Conservation (phyloP, 2,329 filamentous ascomycete genomes). For the Xylariales sp. region DNA sequence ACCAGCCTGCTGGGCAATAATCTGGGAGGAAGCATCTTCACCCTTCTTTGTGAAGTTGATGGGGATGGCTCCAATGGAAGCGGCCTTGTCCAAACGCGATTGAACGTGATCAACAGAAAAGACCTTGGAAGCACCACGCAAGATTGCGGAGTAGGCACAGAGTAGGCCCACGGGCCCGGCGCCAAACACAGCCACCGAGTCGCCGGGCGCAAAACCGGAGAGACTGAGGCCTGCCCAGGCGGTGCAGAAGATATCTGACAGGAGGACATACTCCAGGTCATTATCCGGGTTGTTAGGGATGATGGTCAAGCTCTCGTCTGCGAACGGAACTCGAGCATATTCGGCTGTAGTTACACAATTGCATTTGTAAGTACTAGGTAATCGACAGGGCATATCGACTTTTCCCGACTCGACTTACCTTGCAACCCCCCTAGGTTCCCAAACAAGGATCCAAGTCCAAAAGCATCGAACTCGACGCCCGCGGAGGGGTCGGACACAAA, state of each 20-base stretch:
- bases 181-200: conserved; percentile 19
- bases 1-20: conserved; percentile 38
- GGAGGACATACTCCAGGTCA: conserved; percentile 18
- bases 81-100: conserved; percentile 52
- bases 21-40: conserved; percentile 56
- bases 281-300: conserved; percentile 10
- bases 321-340: neutral
- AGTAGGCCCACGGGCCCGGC: conserved; percentile 20
- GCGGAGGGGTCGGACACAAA: conserved; percentile 23
- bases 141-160: conserved; percentile 40
- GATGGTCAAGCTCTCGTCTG: conserved; percentile 11
- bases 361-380: too few species aligned
- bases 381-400: too few species aligned
- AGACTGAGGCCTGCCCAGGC: conserved; percentile 31
- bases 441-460: too few species aligned
- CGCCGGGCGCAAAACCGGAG: conserved; percentile 32
- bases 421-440: too few species aligned
- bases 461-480: too few species aligned
- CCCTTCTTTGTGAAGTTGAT: conserved; percentile 59
- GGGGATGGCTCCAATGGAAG: conserved; percentile 57
- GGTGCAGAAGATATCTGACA: conserved; percentile 32
- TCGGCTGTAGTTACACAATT: neutral
- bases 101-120: conserved; percentile 60
- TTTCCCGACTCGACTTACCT: too few species aligned
- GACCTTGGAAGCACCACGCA: conserved; percentile 57